Base-by-base conservation (phyloP, 345 rosid species). In the Garcia nutans region DNA sequence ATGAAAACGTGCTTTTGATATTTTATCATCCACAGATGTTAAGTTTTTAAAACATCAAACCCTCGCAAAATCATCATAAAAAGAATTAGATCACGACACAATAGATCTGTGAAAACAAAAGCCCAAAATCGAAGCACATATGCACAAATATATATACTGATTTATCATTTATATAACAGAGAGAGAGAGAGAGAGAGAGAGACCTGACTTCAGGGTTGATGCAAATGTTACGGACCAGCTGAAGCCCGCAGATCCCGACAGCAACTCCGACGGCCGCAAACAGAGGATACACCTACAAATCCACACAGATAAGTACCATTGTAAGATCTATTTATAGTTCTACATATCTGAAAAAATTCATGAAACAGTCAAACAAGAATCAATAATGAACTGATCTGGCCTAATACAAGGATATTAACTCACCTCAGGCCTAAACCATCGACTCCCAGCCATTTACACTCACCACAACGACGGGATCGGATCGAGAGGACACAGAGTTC, bases 181-280 rank as follows among this genome's bases (percentile, higher is more conserved):
- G 28, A 54, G 11, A 23, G 3, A 56, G 28, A 60, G 23, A n/a
- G 26, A 42, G 66, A 63, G 37, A 47, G 28, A 74, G 60, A 71
- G 17, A 92, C 98, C 98, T 92, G 90, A 94, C 98, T 89, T 94
- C 98, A 70, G 98, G 98, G 70, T 94, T 94, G 84, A 85, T 88
- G 89, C 89, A 85, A 87, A 96, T 85, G 85, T 96, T 86, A 45
- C 98, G 93, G 44, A 89, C 87, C 85, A 96, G 80, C 80, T 86
- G 87, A 44, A 88, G 76, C 11, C 89, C 98, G 61, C 99, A 96
- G 86, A 96, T 96, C 83, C 99, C 98, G 0, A 96, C 86, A 22
- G 98, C 99, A 33, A 83, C 89, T 64, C 97, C 91, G 20, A 92
- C 89, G 37, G 98, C 92, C 54, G 95, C 99, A 71, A 93, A 96